Percentiles rank a stretch among this genome's conserved stretches.
These are phyloP conservation scores for Wallemia hederae DNA, from an alignment of 1,284 basidiomycete genomes.

Conservation along the genomic window DNA sequence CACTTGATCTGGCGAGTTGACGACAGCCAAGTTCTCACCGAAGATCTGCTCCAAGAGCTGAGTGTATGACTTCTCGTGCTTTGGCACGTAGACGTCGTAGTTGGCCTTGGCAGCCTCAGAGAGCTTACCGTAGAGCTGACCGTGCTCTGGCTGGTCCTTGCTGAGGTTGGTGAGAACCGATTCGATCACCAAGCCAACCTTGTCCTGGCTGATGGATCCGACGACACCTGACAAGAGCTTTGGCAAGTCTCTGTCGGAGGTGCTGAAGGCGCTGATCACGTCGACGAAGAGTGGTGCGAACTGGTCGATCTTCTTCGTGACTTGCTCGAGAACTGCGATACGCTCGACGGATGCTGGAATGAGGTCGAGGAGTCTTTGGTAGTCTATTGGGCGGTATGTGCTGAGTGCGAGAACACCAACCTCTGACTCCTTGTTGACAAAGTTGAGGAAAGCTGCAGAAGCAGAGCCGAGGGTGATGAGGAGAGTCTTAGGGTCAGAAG, in stretches of 20 bases:
- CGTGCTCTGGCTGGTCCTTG: slow-evolving; percentile 6
- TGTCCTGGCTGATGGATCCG: slow-evolving; percentile 20
- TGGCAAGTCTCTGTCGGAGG: slow-evolving; percentile 24
- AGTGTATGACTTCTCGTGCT: slow-evolving; percentile 73
- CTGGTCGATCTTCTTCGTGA: slow-evolving; percentile 42
- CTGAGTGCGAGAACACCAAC: slow-evolving; percentile 37
- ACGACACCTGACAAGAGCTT: slow-evolving; percentile 31
- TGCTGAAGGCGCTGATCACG: slow-evolving; percentile 40
- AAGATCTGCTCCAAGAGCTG: slow-evolving; percentile 64
- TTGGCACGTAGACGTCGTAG: slow-evolving; percentile 33
- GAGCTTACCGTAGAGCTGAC: slow-evolving; percentile 14
- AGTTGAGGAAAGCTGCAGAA: slow-evolving; percentile 14
- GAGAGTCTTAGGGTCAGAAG: slow-evolving; percentile 29
- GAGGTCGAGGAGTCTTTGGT: slow-evolving; percentile 29
- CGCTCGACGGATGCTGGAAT: slow-evolving; percentile 36
- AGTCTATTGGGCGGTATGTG: slow-evolving; percentile 42
- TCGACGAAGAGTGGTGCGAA: slow-evolving; percentile 73
- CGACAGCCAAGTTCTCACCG: slow-evolving; percentile 46
- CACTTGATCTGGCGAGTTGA: slow-evolving; percentile 52
- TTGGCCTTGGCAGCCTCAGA: slow-evolving; percentile 13
- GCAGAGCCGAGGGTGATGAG: slow-evolving; percentile 36
- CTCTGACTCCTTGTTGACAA: slow-evolving; percentile 21
- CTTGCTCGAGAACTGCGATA: slow-evolving; percentile 61
- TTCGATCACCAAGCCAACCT: slow-evolving; percentile 10
- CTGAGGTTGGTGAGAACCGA: slow-evolving; percentile 7